Evolutionary conservation across 2,329 filamentous ascomycete genomes (phyloP).

Genomic region (Monilinia vaccinii-corymbosi): DNA sequence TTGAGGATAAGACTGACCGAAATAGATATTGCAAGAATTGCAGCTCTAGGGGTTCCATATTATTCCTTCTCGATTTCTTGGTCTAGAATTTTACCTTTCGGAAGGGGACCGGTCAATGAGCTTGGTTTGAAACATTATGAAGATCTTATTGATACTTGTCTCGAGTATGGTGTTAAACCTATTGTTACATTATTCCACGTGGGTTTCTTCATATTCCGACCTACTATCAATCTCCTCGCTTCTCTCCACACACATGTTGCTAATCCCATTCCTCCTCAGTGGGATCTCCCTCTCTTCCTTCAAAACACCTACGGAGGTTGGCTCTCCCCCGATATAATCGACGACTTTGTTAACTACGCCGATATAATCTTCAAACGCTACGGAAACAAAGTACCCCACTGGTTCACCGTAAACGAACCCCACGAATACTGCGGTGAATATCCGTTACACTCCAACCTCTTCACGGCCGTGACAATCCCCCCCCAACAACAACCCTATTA

Average conservation of each 20-base stretch:
- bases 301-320: conserved; percentile 36
- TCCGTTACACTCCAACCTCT: conserved; percentile 29
- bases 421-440: conserved; percentile 26
- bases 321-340: conserved; percentile 38
- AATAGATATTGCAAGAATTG: conserved; percentile 41
- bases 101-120: conserved; percentile 40
- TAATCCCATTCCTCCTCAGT: conserved; percentile 15
- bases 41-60: conserved; percentile 41
- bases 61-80: conserved; percentile 46
- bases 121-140: conserved; percentile 44
- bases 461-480: conserved; percentile 31
- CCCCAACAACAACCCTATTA: conserved; percentile 32
- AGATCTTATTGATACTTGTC: conserved; percentile 41
- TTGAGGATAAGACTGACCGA: not conserved
- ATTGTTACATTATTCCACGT: conserved; percentile 38
- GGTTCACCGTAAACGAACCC: conserved; percentile 47
- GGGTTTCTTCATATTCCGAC: not conserved
- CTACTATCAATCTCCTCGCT: not conserved
- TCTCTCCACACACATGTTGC: not conserved
- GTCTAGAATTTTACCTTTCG: conserved; percentile 44
- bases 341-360: conserved; percentile 43
- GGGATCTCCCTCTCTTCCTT: conserved; percentile 25
- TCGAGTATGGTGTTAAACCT: conserved; percentile 42
- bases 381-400: conserved; percentile 40
- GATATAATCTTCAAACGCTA: conserved; percentile 42